Base-by-base conservation (phyloP, 2,329 filamentous ascomycete species). In the Zopfia rhizophila region DNA sequence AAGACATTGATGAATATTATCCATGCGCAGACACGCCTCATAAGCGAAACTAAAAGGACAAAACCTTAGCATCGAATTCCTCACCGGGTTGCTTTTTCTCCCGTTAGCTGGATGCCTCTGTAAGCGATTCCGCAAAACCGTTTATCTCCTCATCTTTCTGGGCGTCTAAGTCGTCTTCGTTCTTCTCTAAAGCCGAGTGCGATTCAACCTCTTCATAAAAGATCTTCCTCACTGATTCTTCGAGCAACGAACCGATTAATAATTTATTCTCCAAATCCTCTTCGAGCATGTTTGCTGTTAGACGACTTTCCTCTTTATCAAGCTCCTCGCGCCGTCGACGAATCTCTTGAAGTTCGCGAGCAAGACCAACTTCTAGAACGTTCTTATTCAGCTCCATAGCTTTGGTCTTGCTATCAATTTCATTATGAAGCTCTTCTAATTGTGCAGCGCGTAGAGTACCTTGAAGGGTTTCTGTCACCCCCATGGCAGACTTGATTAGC, bases 371-470 rank as follows among this genome's bases (percentile, higher is more conserved):
- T 32, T 72, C 65, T n/a, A 72, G 42, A 6, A 56, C 56, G 33
- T 65, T 71, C 53, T 72, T 72, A 33, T 65, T 65, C 11, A 68
- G 38, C 40, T 70, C 61, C 61, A 72, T 67, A 18, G 68, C 55
- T 40, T 58, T 60, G 37, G 67, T 63, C 37, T 63, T 63, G 24
- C 39, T 52, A 8, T 64, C 57, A 7, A 72, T 45, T 18, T 70
- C 63, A 3, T 45, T 36, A 29, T 55, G 51, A 8, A 73, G 43
- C 11, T 65, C 53, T 29, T 68, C 59, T 10, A 73, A 56, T 29
- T 61, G 52, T 7, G 56, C 39, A 13, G 65, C 56, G 13, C 66
- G 65, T 21, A 32, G 25, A 12, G 45, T 16, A 45, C 73, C 70
- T 6, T 60, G 51, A 2, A 74, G 59, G 6, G 58, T 42, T 10